These are phyloP conservation scores for Fagopyrum tataricum DNA, from an alignment of 148 eudicot genomes.

Conservation along the genomic window DNA sequence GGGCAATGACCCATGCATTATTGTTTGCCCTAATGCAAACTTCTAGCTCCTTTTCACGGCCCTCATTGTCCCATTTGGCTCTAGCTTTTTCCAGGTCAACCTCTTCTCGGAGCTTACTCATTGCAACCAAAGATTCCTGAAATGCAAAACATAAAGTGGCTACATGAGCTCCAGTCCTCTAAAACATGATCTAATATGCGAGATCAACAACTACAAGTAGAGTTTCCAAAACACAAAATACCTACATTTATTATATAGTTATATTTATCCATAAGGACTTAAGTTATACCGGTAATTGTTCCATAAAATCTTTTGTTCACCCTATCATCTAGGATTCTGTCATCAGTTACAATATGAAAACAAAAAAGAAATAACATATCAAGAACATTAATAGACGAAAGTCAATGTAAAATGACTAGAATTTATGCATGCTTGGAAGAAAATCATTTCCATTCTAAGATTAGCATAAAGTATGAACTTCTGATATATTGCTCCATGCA, in stretches of 20 bases:
- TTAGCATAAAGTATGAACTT: too few relatives aligned
- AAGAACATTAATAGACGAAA: background rate
- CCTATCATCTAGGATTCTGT: background rate
- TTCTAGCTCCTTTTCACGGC: slow-evolving; percentile 69
- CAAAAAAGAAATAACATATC: background rate
- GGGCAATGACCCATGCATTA: slow-evolving; percentile 90
- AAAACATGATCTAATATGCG: too few relatives aligned
- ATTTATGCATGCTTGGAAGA: background rate
- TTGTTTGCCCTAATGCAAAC: slow-evolving; percentile 81
- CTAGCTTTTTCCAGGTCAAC: slow-evolving; percentile 74
- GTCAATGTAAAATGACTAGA: background rate
- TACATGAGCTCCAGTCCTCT: background rate
- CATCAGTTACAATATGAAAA: background rate
- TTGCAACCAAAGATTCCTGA: slow-evolving; percentile 85
- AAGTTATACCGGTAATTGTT: too few relatives aligned
- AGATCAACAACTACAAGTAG: too few relatives aligned
- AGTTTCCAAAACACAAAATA: background rate
- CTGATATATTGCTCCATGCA: too few relatives aligned
- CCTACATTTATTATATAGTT: background rate
- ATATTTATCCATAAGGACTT: background rate
- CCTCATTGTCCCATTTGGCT: slow-evolving; percentile 41
- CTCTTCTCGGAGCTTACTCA: slow-evolving; percentile 77
- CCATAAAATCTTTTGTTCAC: background rate
- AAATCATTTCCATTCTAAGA: too few relatives aligned
- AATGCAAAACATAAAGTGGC: background rate